Evolutionary conservation across 2,329 filamentous ascomycete species (phyloP), one percentile per base, ranked within the genome.

Genomic region (Lachnellula suecica): DNA sequence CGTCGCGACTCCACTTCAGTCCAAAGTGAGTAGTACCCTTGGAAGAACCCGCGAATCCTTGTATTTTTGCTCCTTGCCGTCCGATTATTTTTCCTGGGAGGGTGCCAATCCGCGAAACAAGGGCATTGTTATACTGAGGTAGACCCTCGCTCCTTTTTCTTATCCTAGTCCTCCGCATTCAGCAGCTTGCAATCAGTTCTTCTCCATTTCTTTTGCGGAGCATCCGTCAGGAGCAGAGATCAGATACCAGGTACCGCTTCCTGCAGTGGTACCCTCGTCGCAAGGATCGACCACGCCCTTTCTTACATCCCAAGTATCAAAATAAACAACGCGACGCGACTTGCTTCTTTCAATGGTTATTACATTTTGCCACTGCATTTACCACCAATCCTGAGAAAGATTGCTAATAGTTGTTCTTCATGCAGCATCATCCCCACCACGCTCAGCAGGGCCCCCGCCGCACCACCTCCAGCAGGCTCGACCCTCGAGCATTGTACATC

Each of bases 371-470:
- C 52, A 53, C 58, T 58, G 51, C 51, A 59, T 58, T 54, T 60
- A 58, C 47, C 56, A 59, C 27, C 41, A 48, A 37, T 40, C 20
- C 44, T 49, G 42, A 59, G 56, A 51, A 55, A 34, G 20, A 48
- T 63, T 50, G 49, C 64, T 66, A 57, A 67, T 59, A 60, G 38
- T 53, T 59, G 48, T 47, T 53, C 55, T 52, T 56, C 52, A 64
- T 66, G 79, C 83, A 90, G 85, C 86, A 89, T 81, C 86, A 88
- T 77, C 80, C 84, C 75, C 85, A 88, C 77, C 82, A 86, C 71
- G 75, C 83, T 70, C 83, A 84, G 73, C 84, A 88, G 78, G 87
- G 85, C 81, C 84, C 73, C 82, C 76, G 66, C 76, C 75, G 57
- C 75, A 78, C 63, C 77, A 88, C 68, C 80, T 87, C 62, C 87